Conservation (phyloP, 176 grass and related monocot species). For the Tillandsia fasciculata region DNA sequence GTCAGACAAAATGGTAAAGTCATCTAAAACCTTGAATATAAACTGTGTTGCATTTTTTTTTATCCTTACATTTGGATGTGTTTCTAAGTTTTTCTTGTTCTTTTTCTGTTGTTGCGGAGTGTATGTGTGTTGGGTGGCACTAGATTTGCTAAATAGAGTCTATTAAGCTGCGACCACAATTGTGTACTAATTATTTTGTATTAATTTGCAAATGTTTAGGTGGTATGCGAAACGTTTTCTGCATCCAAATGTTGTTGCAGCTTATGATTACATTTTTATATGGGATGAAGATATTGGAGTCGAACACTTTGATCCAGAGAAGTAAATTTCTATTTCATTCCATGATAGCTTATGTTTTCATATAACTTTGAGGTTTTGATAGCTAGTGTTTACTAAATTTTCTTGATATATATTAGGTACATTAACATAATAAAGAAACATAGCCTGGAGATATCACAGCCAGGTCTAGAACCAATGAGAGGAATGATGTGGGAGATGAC, state of each 20-base stretch:
- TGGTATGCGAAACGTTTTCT: constrained; percentile 26
- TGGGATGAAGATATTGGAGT: constrained; percentile 22
- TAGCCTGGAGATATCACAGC: constrained; percentile 22
- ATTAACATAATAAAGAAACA: constrained; percentile 9
- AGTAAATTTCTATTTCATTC: neutral
- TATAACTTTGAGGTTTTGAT: neutral
- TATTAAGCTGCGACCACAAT: neutral
- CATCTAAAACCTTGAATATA: neutral
- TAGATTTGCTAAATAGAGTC: neutral
- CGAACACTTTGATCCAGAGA: constrained; percentile 13
- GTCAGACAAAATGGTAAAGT: constrained; percentile 82
- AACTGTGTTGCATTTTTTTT: neutral
- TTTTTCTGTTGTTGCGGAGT: neutral
- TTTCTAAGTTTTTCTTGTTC: neutral
- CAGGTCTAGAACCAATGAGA: constrained; percentile 5
- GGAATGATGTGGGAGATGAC: constrained; percentile 12
- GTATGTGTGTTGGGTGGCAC: neutral
- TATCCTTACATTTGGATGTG: neutral
- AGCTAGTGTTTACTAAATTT: neutral
- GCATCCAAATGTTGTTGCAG: constrained; percentile 15
- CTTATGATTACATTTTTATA: constrained; percentile 22
- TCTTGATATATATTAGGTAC: constrained; percentile 5
- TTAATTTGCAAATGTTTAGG: constrained; percentile 8
- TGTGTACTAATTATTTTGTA: neutral
- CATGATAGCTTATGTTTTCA: neutral